A percentile compares a stretch with the other conserved stretches of the same genome.
phyloP scores from a whole-genome alignment of 176 grass and related monocot genomes.

The Oryza meridionalis region DNA sequence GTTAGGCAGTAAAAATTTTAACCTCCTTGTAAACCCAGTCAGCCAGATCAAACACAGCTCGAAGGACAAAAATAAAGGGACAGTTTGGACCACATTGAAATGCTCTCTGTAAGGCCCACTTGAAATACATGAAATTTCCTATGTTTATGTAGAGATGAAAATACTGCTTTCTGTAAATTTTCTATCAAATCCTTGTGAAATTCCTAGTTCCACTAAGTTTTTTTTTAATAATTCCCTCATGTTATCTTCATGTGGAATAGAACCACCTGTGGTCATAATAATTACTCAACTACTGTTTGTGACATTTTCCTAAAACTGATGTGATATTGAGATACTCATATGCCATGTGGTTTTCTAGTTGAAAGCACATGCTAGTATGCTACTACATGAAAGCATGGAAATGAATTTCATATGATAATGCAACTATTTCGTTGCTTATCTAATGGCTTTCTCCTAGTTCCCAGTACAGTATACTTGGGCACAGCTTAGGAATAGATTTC shows the following conservation, averaged over 20 bases:
- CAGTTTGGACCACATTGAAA: background rate
- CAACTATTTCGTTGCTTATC: background rate
- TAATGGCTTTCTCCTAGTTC: background rate
- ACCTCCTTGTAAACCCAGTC: background rate
- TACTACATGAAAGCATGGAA: conserved; percentile 4
- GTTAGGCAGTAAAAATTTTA: background rate
- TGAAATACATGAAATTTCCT: background rate
- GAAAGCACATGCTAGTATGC: background rate
- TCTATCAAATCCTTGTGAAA: background rate
- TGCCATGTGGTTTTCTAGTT: background rate
- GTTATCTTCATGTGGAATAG: background rate
- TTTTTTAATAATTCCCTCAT: background rate
- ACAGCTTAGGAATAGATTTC: background rate
- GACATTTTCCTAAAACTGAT: conserved; percentile 22
- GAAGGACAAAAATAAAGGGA: background rate
- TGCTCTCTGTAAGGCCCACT: background rate
- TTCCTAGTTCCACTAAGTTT: background rate
- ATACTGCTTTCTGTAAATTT: background rate
- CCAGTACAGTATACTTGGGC: background rate
- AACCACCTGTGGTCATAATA: background rate
- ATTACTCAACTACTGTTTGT: background rate
- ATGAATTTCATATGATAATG: background rate
- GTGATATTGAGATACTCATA: background rate
- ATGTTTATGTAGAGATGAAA: background rate
- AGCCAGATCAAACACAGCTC: background rate